Conservation (phyloP, 208 protist species). For the Endotrypanum monterogeii region DNA sequence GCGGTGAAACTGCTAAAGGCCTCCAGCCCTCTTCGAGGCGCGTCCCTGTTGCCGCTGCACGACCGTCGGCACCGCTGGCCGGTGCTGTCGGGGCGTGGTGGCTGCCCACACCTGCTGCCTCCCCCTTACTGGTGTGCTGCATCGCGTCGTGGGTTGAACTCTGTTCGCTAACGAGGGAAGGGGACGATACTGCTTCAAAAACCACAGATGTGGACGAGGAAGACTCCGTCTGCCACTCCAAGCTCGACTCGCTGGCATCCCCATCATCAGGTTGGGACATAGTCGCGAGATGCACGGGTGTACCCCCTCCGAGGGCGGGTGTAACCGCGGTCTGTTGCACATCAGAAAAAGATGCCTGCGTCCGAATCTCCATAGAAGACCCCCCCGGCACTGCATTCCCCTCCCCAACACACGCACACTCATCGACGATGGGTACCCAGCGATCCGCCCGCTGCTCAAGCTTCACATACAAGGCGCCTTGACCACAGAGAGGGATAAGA, state of each 20-base stretch:
- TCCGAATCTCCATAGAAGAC: background rate
- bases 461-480: conserved; percentile 10
- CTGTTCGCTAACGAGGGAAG: background rate
- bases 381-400: background rate
- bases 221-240: conserved; percentile 3
- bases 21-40: conserved; percentile 27
- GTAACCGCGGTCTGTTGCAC: background rate
- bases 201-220: background rate
- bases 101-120: background rate
- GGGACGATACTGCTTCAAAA: background rate
- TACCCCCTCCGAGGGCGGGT: background rate
- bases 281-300: background rate
- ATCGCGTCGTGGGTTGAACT: background rate
- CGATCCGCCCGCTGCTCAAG: conserved; percentile 14
- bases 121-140: background rate
- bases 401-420: background rate
- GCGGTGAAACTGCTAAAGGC: conserved; percentile 18
- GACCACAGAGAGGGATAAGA: background rate
- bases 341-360: background rate
- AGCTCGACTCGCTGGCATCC: background rate
- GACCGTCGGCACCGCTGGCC: background rate
- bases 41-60: background rate
- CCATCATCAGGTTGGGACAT: background rate
- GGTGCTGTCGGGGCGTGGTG: background rate
- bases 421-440: conserved; percentile 13